Evolutionary conservation across 140 eudicot genomes (phyloP).

Genomic region (Anethum foeniculum): DNA sequence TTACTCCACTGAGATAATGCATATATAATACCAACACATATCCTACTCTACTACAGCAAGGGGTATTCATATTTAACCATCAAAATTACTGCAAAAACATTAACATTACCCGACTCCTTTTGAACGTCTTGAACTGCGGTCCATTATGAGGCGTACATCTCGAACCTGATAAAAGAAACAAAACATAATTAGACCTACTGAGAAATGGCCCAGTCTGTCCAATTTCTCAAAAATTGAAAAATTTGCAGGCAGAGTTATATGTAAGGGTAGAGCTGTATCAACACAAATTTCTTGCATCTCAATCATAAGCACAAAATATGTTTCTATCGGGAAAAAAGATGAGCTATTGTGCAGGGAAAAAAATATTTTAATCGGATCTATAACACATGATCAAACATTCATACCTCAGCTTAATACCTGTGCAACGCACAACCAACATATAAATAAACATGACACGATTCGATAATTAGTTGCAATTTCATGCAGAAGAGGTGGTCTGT

Average conservation of each 20-base stretch:
- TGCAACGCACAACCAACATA: neutral
- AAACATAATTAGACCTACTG: neutral
- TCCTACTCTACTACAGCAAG: neutral
- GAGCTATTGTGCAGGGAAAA: neutral
- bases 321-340: neutral
- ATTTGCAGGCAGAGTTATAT: neutral
- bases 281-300: neutral
- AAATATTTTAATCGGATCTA: neutral
- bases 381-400: neutral
- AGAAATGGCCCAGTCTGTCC: neutral
- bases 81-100: neutral
- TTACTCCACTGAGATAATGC: neutral
- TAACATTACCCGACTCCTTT: constrained; percentile 88
- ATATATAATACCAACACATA: neutral
- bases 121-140: constrained; percentile 90
- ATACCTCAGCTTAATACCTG: neutral
- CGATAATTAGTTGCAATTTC: neutral
- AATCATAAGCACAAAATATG: neutral
- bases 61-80: neutral
- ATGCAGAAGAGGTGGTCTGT: neutral
- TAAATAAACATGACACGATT: neutral
- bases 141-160: constrained; percentile 94
- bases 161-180: constrained; percentile 54
- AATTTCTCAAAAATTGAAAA: neutral
- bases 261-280: neutral